Percentiles rank a stretch among this genome's conserved stretches.
phyloP scores from a whole-genome alignment of 2,329 filamentous ascomycete species.

The Diaporthe vexans region DNA sequence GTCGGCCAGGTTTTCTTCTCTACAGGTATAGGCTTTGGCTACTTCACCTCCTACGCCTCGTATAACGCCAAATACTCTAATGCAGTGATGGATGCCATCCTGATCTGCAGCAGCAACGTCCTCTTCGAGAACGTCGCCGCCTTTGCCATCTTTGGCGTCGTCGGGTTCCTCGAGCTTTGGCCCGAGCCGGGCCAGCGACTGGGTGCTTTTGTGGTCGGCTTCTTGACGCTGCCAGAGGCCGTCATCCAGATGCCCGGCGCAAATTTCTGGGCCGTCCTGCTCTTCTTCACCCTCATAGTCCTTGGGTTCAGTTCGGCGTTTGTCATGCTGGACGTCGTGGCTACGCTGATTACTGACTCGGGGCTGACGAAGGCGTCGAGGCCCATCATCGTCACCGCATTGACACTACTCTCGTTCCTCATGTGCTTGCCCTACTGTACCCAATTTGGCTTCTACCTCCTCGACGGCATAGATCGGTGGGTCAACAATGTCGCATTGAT shows the following conservation, averaged over 20 bases:
- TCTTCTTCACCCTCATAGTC: conserved; percentile 71
- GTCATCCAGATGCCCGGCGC: conserved; percentile 69
- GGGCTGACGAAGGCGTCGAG: conserved; percentile 60
- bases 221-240: conserved; percentile 69
- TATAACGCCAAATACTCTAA: conserved; percentile 72
- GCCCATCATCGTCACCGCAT: conserved; percentile 61
- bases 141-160: conserved; percentile 66
- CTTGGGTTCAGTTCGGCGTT: conserved; percentile 71
- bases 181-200: conserved; percentile 57
- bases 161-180: conserved; percentile 60
- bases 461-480: conserved; percentile 69
- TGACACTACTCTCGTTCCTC: conserved; percentile 65
- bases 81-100: conserved; percentile 69
- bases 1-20: conserved; percentile 73
- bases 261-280: conserved; percentile 70
- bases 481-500: conserved; percentile 68
- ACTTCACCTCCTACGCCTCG: conserved; percentile 70
- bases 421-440: conserved; percentile 70
- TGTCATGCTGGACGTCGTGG: conserved; percentile 70
- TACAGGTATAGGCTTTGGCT: conserved; percentile 70
- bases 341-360: conserved; percentile 67
- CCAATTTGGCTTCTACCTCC: conserved; percentile 68
- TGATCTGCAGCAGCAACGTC: conserved; percentile 68
- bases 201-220: conserved; percentile 70
- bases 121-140: conserved; percentile 68